Evolutionary conservation across 78 protist genomes (phyloP).

Genomic region (Dictyostelium capitatum): DNA sequence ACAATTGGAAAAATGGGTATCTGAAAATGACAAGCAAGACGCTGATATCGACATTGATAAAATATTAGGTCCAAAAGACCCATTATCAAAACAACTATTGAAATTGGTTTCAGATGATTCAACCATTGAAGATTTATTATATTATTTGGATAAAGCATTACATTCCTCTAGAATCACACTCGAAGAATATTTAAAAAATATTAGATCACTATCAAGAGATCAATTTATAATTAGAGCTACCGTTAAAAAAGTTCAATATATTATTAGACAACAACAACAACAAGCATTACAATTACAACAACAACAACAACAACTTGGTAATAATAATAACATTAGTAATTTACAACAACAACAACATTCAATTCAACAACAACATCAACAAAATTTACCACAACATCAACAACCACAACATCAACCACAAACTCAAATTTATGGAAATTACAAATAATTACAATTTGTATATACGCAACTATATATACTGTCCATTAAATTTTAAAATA

Average conservation of each 20-base stretch:
- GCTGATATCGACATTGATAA: conserved; percentile 23
- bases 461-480: neutral
- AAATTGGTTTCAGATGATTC: conserved; percentile 53
- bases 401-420: neutral
- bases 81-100: conserved; percentile 41
- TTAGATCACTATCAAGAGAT: conserved; percentile 62
- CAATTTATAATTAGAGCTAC: conserved; percentile 74
- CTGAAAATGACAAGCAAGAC: conserved; percentile 43
- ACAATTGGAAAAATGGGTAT: conserved; percentile 27
- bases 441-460: neutral
- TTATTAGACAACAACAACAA: conserved; percentile 23
- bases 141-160: conserved; percentile 68
- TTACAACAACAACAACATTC: neutral
- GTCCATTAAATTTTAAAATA: neutral
- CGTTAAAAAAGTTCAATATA: conserved; percentile 41
- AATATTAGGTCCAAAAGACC: conserved; percentile 38
- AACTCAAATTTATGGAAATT: neutral
- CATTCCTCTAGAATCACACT: conserved; percentile 44
- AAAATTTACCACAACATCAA: neutral
- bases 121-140: conserved; percentile 69
- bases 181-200: conserved; percentile 68
- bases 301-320: neutral
- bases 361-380: neutral
- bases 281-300: neutral
- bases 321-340: neutral